Percentiles rank a stretch among this genome's conserved stretches.
Evolutionary conservation across 176 grass and related monocot genomes (phyloP).

Genomic region (Oryza glaberrima): DNA sequence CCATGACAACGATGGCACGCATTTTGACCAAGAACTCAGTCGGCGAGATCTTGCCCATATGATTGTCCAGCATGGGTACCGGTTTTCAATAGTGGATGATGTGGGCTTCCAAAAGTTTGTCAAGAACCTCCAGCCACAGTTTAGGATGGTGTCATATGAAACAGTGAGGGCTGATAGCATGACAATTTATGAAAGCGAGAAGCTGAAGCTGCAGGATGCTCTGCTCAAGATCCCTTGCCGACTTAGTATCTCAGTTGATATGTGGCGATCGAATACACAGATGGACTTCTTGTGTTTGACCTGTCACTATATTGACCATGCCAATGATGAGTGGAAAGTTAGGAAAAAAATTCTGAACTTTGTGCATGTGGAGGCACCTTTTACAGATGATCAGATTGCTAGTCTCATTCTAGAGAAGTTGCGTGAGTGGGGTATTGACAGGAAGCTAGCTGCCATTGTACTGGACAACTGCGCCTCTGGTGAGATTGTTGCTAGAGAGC

Average conservation of each 20-base stretch:
- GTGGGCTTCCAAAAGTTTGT: slow-evolving; percentile 84
- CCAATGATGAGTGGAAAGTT: slow-evolving; percentile 80
- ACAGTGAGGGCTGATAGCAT: slow-evolving; percentile 86
- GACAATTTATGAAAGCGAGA: slow-evolving; percentile 80
- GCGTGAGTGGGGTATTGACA: slow-evolving; percentile 76
- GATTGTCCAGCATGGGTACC: slow-evolving; percentile 96
- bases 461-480: slow-evolving; percentile 73
- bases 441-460: slow-evolving; percentile 68
- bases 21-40: slow-evolving; percentile 90
- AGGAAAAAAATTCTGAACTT: slow-evolving; percentile 94
- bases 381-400: slow-evolving; percentile 55
- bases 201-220: slow-evolving; percentile 65
- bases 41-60: slow-evolving; percentile 77
- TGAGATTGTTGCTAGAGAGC: slow-evolving; percentile 73
- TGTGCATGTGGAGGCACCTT: slow-evolving; percentile 63
- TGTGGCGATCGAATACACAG: slow-evolving; percentile 79
- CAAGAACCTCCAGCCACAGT: slow-evolving; percentile 91
- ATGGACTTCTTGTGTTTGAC: slow-evolving; percentile 85
- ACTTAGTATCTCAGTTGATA: slow-evolving; percentile 84
- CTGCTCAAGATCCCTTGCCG: slow-evolving; percentile 63
- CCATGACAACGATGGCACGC: slow-evolving; percentile 44
- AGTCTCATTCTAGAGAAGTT: slow-evolving; percentile 75
- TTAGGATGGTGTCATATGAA: slow-evolving; percentile 83
- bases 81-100: slow-evolving; percentile 87
- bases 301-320: slow-evolving; percentile 83